Percentiles rank a stretch among this genome's conserved stretches.
Evolutionary conservation across 139 green algal species (phyloP).

Genomic region (Zygnema cylindricum): DNA sequence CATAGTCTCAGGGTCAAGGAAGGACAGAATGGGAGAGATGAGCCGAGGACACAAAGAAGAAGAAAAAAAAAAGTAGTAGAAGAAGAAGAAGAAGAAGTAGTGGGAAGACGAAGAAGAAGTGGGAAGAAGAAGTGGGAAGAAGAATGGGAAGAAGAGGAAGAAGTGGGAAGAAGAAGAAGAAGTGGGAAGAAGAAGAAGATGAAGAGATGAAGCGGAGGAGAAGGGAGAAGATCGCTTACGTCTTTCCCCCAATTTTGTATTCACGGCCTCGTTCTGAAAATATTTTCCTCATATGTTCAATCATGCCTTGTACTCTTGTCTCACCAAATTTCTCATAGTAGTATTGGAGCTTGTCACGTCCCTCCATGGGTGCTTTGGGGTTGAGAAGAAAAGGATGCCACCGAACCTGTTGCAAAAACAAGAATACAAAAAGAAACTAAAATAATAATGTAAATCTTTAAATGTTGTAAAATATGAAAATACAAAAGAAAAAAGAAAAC

Average conservation of each 20-base stretch:
- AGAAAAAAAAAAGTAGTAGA: too few species aligned
- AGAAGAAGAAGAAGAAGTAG: too few species aligned
- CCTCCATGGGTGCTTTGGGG: conserved; percentile 65
- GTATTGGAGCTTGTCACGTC: conserved; percentile 71
- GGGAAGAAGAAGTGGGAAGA: too few species aligned
- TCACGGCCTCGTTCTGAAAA: conserved; percentile 9
- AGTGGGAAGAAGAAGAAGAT: not conserved
- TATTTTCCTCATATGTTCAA: conserved; percentile 63
- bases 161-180: not conserved
- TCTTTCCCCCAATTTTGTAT: conserved; percentile 51
- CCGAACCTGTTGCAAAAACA: conserved; percentile 24
- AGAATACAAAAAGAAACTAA: too few species aligned
- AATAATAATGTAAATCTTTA: too few species aligned
- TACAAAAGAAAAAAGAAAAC: too few species aligned
- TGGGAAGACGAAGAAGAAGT: too few species aligned
- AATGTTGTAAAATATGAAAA: too few species aligned
- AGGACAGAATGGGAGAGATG: too few species aligned
- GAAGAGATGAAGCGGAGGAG: not conserved
- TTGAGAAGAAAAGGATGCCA: conserved; percentile 64
- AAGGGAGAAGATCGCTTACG: not conserved
- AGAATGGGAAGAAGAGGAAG: not conserved
- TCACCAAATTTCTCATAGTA: conserved; percentile 76
- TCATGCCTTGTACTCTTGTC: conserved; percentile 52
- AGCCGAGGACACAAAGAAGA: too few species aligned
- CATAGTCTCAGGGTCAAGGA: too few species aligned